Base-by-base conservation (phyloP, 1,284 basidiomycete genomes). In the Papiliotrema fonsecae region DNA sequence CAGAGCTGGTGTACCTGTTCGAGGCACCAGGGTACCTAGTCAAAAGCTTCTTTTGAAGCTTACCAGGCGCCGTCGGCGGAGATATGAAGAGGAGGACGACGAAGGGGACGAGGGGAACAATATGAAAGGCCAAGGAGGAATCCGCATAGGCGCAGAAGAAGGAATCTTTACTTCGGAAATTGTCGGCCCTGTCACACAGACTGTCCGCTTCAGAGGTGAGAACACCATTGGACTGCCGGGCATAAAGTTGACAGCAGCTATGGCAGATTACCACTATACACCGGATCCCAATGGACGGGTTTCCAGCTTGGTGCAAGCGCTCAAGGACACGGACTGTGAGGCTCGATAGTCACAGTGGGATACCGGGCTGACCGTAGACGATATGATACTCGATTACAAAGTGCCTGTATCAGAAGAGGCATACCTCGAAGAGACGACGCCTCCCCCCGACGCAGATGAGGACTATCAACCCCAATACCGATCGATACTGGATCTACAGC, bases 261-360 rank as follows among this genome's bases (percentile, higher is more conserved):
- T 94, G 87, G 88, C 84, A 36, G 91, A 96, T 67, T 94, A 83
- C 65, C 90, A 94, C 70, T 94, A 82, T 70, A 81, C 84, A 49
- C 87, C 88, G 1, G 77, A 85, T 49, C 76, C 78, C 61, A 72
- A 81, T 21, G 87, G 92, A 61, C 82, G 84, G 3, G 75, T 89
- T 3, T 73, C 82, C 2, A 75, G 82, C 51, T 72, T 96, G 45
- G 82, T 86, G 2, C 61, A 77, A 11, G 81, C 87, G 0, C 85
- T 96, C 80, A 79, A 82, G 40, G 76, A 77, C 3, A 82, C 93
- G 77, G 85, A 96, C 62, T 86, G 91, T 92, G 64, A 40, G 71
- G 25, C 18, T 32, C 18, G 16, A 37, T 6, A 24, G 10, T 4
- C 21, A 18, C 19, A 21, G 14, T 16, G 39, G 21, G n/a, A 6